These are phyloP conservation scores for Candida sojae DNA, from an alignment of 1,139 yeast genomes.

Conservation along the genomic window DNA sequence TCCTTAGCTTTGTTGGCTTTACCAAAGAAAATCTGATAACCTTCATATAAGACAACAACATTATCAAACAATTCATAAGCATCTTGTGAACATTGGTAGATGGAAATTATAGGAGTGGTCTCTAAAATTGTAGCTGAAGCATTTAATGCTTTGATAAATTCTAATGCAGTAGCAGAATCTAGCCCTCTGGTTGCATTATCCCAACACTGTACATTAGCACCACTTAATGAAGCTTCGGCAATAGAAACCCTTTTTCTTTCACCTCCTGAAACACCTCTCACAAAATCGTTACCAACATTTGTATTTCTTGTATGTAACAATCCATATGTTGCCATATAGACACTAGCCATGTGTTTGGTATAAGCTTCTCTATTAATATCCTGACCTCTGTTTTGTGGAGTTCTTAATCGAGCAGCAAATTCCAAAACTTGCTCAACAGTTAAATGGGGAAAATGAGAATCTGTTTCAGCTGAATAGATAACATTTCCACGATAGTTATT, in stretches of 20 bases:
- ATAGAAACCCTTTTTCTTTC: constrained; percentile 48
- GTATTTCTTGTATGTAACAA: constrained; percentile 35
- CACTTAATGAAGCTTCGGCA: constrained; percentile 41
- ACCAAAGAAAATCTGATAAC: constrained; percentile 78
- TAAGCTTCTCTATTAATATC: constrained; percentile 38
- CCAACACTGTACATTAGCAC: constrained; percentile 54
- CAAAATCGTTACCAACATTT: constrained; percentile 38
- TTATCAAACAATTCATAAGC: constrained; percentile 62
- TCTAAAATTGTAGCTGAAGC: constrained; percentile 60
- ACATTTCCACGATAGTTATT: constrained; percentile 52
- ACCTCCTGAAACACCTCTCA: constrained; percentile 47
- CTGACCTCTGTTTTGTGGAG: constrained; percentile 40
- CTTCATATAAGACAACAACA: constrained; percentile 71
- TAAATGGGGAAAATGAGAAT: constrained; percentile 55
- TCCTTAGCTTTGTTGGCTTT: constrained; percentile 57
- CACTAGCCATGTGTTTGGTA: constrained; percentile 45
- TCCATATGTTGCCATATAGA: constrained; percentile 45
- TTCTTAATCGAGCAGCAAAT: constrained; percentile 44
- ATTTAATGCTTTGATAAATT: constrained; percentile 69
- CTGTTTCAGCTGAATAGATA: constrained; percentile 54
- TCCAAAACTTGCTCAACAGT: constrained; percentile 53
- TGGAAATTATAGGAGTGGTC: constrained; percentile 70
- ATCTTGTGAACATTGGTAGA: constrained; percentile 54
- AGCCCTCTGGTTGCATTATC: constrained; percentile 65
- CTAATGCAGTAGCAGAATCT: constrained; percentile 66